phyloP scores from a whole-genome alignment of 345 rosid species.

The Lumnitzera littorea region DNA sequence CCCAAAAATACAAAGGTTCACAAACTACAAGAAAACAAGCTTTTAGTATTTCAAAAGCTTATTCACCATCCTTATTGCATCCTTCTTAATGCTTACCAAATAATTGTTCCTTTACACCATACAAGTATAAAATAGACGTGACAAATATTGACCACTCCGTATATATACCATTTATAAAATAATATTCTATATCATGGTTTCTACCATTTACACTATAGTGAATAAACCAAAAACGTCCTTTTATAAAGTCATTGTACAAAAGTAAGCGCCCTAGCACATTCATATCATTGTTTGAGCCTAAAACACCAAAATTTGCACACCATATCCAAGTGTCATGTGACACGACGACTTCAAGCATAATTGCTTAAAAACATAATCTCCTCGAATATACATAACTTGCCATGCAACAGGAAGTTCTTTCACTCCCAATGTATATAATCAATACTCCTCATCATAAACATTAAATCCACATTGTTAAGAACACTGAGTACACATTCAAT shows the following conservation, averaged over 20 bases:
- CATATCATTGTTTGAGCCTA: slow-evolving; percentile 1
- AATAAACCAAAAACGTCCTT: not conserved
- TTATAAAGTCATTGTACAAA: not conserved
- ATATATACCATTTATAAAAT: not conserved
- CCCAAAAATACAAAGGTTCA: not conserved
- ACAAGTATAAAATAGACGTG: not conserved
- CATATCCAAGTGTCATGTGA: not conserved
- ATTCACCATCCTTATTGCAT: not conserved
- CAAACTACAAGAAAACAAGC: not conserved
- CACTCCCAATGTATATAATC: slow-evolving; percentile 1
- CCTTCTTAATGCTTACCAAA: not conserved
- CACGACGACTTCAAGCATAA: no score
- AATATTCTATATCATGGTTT: not conserved
- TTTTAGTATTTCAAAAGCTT: not conserved
- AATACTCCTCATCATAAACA: not conserved
- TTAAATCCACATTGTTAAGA: not conserved
- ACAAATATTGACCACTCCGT: not conserved
- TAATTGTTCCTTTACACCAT: not conserved
- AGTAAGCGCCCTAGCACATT: not conserved
- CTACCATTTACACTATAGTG: not conserved
- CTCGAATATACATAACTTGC: not conserved
- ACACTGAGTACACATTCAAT: not conserved
- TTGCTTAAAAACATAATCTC: not conserved
- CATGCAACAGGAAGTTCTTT: not conserved
- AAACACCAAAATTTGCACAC: not conserved